phyloP scores from a whole-genome alignment of 106 monocot species.

The Posidonia australis region DNA sequence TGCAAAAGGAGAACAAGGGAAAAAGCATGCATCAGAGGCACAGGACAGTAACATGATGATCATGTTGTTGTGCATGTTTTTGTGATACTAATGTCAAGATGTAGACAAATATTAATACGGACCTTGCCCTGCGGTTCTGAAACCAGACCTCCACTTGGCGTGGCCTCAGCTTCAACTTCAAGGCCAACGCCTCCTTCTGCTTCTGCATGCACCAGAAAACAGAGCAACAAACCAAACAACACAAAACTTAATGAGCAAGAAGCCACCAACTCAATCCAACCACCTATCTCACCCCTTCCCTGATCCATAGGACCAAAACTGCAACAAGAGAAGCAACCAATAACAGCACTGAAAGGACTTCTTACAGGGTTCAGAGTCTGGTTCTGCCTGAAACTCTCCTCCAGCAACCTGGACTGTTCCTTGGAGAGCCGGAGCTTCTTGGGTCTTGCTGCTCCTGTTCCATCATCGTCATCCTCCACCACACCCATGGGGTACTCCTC shows the following conservation, averaged over 20 bases:
- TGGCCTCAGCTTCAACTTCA: slow-evolving; percentile 59
- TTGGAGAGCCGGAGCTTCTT: slow-evolving; percentile 88
- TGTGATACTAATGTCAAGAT: neutral
- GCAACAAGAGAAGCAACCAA: too few relatives aligned
- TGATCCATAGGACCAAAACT: neutral
- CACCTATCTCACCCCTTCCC: neutral
- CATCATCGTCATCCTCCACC: slow-evolving; percentile 19
- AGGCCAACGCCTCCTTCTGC: slow-evolving; percentile 78
- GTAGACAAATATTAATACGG: neutral
- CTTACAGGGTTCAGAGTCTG: slow-evolving; percentile 78
- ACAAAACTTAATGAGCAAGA: neutral
- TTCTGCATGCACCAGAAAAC: slow-evolving; percentile 33
- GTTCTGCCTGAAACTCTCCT: slow-evolving; percentile 83
- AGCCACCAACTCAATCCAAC: neutral
- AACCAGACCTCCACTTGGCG: slow-evolving; percentile 99
- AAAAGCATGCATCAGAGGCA: too few relatives aligned
- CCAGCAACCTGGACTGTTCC: slow-evolving; percentile 74
- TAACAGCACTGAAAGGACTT: neutral
- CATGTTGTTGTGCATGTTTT: too few relatives aligned
- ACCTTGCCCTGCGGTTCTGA: slow-evolving; percentile 95
- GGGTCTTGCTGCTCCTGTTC: slow-evolving; percentile 7
- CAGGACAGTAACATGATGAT: too few relatives aligned
- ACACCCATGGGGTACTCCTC: slow-evolving; percentile 39
- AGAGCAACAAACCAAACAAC: neutral
- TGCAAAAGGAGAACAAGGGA: too few relatives aligned